A percentile compares a stretch with the other conserved stretches of the same genome.
Evolutionary conservation across 306 rosid species (phyloP).

Genomic region (Quercus alba): DNA sequence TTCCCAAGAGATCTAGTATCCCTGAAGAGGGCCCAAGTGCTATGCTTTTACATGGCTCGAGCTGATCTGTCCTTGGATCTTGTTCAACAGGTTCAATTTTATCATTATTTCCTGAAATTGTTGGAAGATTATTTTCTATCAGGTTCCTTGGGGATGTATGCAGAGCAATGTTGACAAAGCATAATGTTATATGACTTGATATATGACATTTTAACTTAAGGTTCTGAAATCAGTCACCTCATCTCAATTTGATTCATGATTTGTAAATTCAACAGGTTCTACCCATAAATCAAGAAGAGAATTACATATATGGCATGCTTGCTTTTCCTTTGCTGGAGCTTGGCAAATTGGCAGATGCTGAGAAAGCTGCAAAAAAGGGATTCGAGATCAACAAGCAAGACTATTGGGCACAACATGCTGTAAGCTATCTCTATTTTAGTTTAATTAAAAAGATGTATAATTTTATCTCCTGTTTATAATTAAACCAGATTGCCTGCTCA

Average conservation of each 20-base stretch:
- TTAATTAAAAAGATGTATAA: conserved; percentile 4
- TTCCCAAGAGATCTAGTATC: conserved; percentile 82
- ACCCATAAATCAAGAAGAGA: conserved; percentile 60
- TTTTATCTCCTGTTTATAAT: background rate
- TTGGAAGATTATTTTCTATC: background rate
- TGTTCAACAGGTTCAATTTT: conserved; percentile 61
- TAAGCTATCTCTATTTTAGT: conserved; percentile 33
- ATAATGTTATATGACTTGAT: background rate
- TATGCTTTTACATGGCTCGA: conserved; percentile 74
- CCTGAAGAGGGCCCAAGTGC: conserved; percentile 73
- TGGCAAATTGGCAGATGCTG: conserved; percentile 71
- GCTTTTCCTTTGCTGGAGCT: conserved; percentile 90
- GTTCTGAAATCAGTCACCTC: background rate
- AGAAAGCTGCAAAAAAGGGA: conserved; percentile 73
- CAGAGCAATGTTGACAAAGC: background rate
- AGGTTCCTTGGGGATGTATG: background rate
- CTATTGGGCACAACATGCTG: conserved; percentile 85
- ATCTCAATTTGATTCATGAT: background rate
- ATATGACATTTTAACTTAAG: background rate
- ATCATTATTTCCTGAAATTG: conserved; percentile 5
- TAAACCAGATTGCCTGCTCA: background rate
- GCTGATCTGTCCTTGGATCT: conserved; percentile 59
- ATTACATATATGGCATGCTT: conserved; percentile 77
- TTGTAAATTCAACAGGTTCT: conserved; percentile 53
- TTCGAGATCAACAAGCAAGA: conserved; percentile 66